Base-by-base conservation (phyloP, 73 alveolate species). In the Paramecium biaurelia region DNA sequence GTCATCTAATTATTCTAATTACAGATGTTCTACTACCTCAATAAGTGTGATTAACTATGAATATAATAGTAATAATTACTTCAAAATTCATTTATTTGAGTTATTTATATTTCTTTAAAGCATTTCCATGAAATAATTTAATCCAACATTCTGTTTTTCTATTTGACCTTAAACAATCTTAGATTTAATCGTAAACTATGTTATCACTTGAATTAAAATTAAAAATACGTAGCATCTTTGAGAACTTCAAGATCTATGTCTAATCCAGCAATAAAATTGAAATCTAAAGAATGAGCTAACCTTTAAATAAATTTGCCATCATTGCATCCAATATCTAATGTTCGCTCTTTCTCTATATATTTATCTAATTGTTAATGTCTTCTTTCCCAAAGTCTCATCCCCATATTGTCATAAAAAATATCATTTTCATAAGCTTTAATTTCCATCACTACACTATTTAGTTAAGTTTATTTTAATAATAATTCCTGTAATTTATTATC, bases 301-400 rank as follows among this genome's bases (percentile, higher is more conserved):
- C 90, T 38, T 30, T 30, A 58, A 43, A 79, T 21, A 43, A 79
- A 79, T 24, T 79, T 79, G 30, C 90, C 90, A 41, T 79, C 90
- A 34, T 79, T 79, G 90, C 90, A 79, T 30, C 90, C 90, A 14
- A 79, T 79, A 14, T 79, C 90, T 10, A 79, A 41, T 24, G 37
- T 30, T 3, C 53, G 6, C 1, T 45, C 74, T 3, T 9, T 42
- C 3, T 45, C 72, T 38, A 79, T 45, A 8, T 42, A 79, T 79
- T 38, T 26, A 79, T 79, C 90, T 15, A 79, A 14, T 9, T 38
- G 28, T 43, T 79, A 26, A 79, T 79, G 90, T 24, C 90, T 79
- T 45, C 90, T 38, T 45, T 79, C 90, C 90, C 90, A 79, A 4
- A 53, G 68, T 53, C 68, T 53, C 68, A 53, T 53, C 8, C 68